A percentile compares a stretch with the other conserved stretches of the same genome.
Evolutionary conservation across 495 filamentous ascomycete species (phyloP).

Genomic region (Daldinia vernicosa): DNA sequence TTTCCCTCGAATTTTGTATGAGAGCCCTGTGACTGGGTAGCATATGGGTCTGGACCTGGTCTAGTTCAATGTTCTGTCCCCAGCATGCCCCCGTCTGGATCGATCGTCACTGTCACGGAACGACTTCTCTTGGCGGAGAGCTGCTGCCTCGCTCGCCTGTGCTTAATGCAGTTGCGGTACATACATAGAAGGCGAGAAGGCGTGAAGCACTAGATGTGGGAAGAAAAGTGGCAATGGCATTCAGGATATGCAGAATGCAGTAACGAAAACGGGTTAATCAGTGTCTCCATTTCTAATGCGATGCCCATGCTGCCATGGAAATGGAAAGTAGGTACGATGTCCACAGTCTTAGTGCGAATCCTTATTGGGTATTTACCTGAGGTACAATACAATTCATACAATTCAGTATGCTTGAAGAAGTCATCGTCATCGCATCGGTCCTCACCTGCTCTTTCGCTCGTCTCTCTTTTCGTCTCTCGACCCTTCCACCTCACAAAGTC

Average conservation of each 20-base stretch:
- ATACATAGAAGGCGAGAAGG: neutral
- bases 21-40: conserved; percentile 34
- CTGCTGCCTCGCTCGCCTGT: conserved; percentile 8
- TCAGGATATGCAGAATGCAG: neutral
- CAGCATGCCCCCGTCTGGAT: conserved; percentile 34
- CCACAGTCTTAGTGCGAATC: conserved; percentile 22
- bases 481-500: conserved; percentile 7
- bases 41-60: conserved; percentile 32
- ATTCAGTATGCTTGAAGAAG: conserved; percentile 24
- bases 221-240: conserved; percentile 16
- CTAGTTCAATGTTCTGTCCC: conserved; percentile 2
- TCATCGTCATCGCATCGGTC: conserved; percentile 35
- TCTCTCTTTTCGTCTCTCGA: conserved; percentile 3
- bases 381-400: conserved; percentile 30
- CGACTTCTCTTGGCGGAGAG: conserved; percentile 30
- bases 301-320: conserved; percentile 13
- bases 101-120: conserved; percentile 40
- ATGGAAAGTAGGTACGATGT: conserved; percentile 1
- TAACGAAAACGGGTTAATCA: conserved; percentile 34
- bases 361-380: conserved; percentile 30
- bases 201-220: neutral
- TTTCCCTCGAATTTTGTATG: conserved; percentile 29
- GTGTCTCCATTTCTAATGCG: conserved; percentile 31
- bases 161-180: neutral
- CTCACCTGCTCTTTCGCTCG: conserved; percentile 11